A percentile compares a stretch with the other conserved stretches of the same genome.
These are phyloP conservation scores for Gracilaria domingensis DNA, from an alignment of 23 red algal species.

Conservation along the genomic window DNA sequence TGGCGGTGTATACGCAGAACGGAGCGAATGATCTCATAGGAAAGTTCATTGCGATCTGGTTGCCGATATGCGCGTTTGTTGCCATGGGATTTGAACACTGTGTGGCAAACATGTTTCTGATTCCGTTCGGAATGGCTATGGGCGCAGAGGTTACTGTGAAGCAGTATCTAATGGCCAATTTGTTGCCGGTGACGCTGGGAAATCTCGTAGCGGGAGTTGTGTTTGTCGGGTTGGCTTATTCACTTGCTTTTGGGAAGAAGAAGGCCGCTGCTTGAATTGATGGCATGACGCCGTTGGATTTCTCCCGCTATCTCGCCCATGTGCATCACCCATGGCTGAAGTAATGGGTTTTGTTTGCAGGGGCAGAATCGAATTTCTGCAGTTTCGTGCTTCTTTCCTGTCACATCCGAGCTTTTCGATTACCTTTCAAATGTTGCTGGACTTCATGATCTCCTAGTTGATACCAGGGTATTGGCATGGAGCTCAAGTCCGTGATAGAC, in stretches of 20 bases:
- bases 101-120: slow-evolving; percentile 89
- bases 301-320: too few species aligned
- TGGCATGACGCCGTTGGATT: not conserved
- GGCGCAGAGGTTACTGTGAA: slow-evolving; percentile 63
- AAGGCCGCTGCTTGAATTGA: slow-evolving; percentile 11
- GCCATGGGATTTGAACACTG: slow-evolving; percentile 79
- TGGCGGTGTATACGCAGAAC: slow-evolving; percentile 68
- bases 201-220: slow-evolving; percentile 73
- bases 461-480: too few species aligned
- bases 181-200: slow-evolving; percentile 83
- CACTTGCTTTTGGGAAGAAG: slow-evolving; percentile 56
- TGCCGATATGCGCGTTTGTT: slow-evolving; percentile 76
- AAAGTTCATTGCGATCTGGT: slow-evolving; percentile 64
- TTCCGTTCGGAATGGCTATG: slow-evolving; percentile 77
- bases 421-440: too few species aligned
- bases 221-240: slow-evolving; percentile 55
- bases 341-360: too few species aligned
- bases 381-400: too few species aligned
- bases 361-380: too few species aligned
- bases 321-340: too few species aligned
- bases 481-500: too few species aligned
- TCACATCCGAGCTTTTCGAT: too few species aligned
- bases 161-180: slow-evolving; percentile 67
- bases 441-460: too few species aligned
- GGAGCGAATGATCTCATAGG: slow-evolving; percentile 56